phyloP scores from a whole-genome alignment of 1,139 yeast species.

The Saccharomyces uvarum region DNA sequence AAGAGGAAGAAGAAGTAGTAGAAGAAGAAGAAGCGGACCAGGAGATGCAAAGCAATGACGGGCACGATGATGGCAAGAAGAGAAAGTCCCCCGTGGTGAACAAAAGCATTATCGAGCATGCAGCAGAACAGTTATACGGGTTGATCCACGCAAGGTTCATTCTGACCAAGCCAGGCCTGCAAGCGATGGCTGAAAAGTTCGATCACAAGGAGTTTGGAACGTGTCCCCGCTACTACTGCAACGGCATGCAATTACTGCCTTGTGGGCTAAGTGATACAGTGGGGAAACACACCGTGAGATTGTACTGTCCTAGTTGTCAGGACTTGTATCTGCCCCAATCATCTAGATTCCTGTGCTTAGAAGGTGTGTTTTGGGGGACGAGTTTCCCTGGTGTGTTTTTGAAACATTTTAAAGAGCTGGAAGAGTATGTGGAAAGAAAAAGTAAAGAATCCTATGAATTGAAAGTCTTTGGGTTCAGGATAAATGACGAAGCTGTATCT shows the following conservation, averaged over 20 bases:
- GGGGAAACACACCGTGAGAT: slow-evolving; percentile 83
- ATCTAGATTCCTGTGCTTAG: slow-evolving; percentile 76
- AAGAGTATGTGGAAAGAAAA: slow-evolving; percentile 47
- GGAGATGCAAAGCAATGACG: slow-evolving; percentile 3
- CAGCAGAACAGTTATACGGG: slow-evolving; percentile 89
- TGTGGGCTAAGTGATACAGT: slow-evolving; percentile 87
- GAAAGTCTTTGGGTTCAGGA: slow-evolving; percentile 79
- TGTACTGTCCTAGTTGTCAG: slow-evolving; percentile 90
- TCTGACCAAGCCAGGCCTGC: slow-evolving; percentile 80
- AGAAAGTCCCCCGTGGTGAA: slow-evolving; percentile 26
- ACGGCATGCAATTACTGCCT: slow-evolving; percentile 87
- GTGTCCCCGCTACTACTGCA: slow-evolving; percentile 87
- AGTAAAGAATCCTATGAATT: slow-evolving; percentile 48
- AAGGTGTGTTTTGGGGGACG: slow-evolving; percentile 95
- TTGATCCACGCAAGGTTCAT: slow-evolving; percentile 89
- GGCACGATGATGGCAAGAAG: slow-evolving; percentile 1
- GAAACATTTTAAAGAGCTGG: slow-evolving; percentile 82
- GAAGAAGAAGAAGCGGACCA: not conserved
- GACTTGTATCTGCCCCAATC: slow-evolving; percentile 85
- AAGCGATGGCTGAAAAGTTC: slow-evolving; percentile 92
- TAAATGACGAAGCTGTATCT: slow-evolving; percentile 63
- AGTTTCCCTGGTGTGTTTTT: slow-evolving; percentile 89
- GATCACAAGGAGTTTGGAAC: slow-evolving; percentile 84
- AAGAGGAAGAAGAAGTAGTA: slow-evolving; percentile 15
- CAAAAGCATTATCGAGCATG: slow-evolving; percentile 67